phyloP scores from a whole-genome alignment of 345 rosid genomes.

The Noccaea caerulescens region DNA sequence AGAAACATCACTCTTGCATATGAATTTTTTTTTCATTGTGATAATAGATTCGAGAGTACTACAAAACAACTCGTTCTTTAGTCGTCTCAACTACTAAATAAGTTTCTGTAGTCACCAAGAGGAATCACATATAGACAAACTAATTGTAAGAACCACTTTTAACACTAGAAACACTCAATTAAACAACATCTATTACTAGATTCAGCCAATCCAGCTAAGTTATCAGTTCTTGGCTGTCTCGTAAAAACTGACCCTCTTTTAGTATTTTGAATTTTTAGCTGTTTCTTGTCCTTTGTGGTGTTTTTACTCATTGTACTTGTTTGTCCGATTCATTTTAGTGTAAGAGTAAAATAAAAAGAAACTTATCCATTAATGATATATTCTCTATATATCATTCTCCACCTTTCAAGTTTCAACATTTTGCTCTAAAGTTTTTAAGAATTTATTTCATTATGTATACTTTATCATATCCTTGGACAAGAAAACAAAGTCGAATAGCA shows the following conservation, averaged over 20 bases:
- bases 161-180: constrained; percentile 12
- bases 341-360: constrained; percentile 17
- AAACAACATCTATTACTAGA: constrained; percentile 21
- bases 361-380: constrained; percentile 39
- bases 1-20: too few relatives aligned
- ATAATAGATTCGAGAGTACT: too few relatives aligned
- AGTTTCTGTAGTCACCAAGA: background rate
- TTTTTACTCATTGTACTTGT: constrained; percentile 41
- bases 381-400: constrained; percentile 29
- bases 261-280: background rate
- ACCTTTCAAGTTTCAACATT: constrained; percentile 28
- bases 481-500: constrained; percentile 36
- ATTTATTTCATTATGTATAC: background rate
- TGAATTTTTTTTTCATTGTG: too few relatives aligned
- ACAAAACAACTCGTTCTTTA: background rate
- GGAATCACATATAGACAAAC: background rate
- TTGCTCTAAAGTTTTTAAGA: background rate
- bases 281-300: constrained; percentile 35
- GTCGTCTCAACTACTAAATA: background rate
- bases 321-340: constrained; percentile 38
- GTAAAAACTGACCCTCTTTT: constrained; percentile 28
- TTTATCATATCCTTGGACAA: constrained; percentile 31
- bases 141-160: background rate
- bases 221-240: constrained; percentile 31
- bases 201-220: constrained; percentile 31